Evolutionary conservation across 441 rosid species (phyloP).

Genomic region (Macaranga tanarius): DNA sequence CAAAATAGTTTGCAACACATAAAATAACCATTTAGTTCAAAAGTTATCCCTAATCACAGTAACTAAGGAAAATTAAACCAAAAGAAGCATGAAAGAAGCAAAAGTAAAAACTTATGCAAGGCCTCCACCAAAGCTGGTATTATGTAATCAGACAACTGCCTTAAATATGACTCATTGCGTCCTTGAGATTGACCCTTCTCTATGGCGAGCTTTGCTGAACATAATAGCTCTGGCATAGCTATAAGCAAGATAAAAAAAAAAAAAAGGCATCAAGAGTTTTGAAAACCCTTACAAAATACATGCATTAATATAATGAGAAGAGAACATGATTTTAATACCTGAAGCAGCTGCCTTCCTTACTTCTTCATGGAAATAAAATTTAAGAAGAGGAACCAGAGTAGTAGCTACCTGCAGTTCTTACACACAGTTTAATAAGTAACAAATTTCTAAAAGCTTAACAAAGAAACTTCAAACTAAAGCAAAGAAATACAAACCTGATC

Average conservation of each 20-base stretch:
- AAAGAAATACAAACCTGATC: conserved; percentile 57
- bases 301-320: background rate
- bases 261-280: background rate
- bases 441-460: conserved; percentile 13
- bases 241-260: background rate
- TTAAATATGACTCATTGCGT: conserved; percentile 76
- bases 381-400: conserved; percentile 91
- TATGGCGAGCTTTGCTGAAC: conserved; percentile 90
- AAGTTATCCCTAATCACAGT: background rate
- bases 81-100: conserved; percentile 1
- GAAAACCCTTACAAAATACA: background rate
- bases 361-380: conserved; percentile 99
- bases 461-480: background rate
- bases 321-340: conserved; percentile 43
- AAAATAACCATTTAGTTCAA: background rate
- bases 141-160: conserved; percentile 89
- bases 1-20: conserved; percentile 27
- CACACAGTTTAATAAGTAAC: conserved; percentile 4
- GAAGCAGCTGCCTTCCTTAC: conserved; percentile 99
- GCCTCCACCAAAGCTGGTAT: conserved; percentile 94
- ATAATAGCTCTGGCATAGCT: conserved; percentile 98
- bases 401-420: conserved; percentile 71
- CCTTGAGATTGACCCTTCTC: conserved; percentile 91
- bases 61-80: conserved; percentile 7
- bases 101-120: conserved; percentile 67